Base-by-base conservation (phyloP, 176 grass and related monocot species). In the Oryza meyeriana region DNA sequence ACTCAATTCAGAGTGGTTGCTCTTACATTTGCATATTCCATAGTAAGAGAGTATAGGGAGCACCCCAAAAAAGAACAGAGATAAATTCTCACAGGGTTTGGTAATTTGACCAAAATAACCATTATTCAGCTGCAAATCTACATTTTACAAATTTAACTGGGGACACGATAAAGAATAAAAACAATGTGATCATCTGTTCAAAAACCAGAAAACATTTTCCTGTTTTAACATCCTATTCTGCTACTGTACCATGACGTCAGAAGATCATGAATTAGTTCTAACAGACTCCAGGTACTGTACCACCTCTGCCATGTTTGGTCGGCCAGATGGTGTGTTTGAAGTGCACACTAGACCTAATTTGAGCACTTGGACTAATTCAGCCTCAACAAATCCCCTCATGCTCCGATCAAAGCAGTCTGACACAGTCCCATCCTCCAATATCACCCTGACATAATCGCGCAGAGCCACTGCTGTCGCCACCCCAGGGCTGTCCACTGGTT, bases 241-340 rank as follows among this genome's bases (percentile, higher is more conserved):
- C 86, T 76, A 57, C 78, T 81, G 79, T 84, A 71, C 42, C 59
- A 41, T 17, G 65, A 48, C 18, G 77, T 50, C 79, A 64, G 75
- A 65, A 61, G 63, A 79, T 96, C 87, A 99, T 59, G 91, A 81
- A 85, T 89, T 92, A 79, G 79, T 77, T 87, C 89, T 94, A 89
- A 99, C 32, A 1, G 93, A 96, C 62, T 99, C 97, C 90, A 99
- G 87, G 87, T 89, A 95, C 80, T 99, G 97, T 71, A 99, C 97
- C 76, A 99, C 93, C 77, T 99, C 97, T 36, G 97, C 80, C 93
- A 99, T 96, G 69, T 89, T 95, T 70, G 93, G 97, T 45, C 97
- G 82, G 87, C 73, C 93, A 16, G 91, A 89, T 35, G 97, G 91
- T 66, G 73, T 76, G 66, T 96, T 90, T 55, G 91, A 90, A 84